phyloP scores from a whole-genome alignment of 1,284 basidiomycete species.

The Fomitopsis schrenkii region DNA sequence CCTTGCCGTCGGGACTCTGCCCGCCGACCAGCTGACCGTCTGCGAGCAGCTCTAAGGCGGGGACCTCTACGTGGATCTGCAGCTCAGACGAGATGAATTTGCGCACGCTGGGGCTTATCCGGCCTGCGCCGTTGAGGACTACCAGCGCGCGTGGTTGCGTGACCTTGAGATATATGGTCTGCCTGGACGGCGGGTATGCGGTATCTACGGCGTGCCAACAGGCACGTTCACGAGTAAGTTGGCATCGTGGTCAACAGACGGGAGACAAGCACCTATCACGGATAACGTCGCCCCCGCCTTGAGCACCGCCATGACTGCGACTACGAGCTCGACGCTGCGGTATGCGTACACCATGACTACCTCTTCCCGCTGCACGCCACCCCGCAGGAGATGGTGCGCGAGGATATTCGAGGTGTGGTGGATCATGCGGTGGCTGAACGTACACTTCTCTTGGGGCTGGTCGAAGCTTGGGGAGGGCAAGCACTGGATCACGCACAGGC shows the following conservation, averaged over 20 bases:
- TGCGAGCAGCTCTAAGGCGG: slow-evolving; percentile 77
- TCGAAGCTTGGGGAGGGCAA: slow-evolving; percentile 42
- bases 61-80: slow-evolving; percentile 88
- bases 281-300: slow-evolving; percentile 98
- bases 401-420: slow-evolving; percentile 86
- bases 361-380: slow-evolving; percentile 89
- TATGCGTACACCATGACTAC: slow-evolving; percentile 99
- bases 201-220: slow-evolving; percentile 59
- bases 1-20: slow-evolving; percentile 30
- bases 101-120: slow-evolving; percentile 78
- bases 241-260: neutral
- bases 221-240: neutral
- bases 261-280: slow-evolving; percentile 75
- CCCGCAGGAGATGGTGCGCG: slow-evolving; percentile 85
- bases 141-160: slow-evolving; percentile 93
- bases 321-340: slow-evolving; percentile 93
- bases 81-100: slow-evolving; percentile 83
- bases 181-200: slow-evolving; percentile 92
- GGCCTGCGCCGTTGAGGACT: slow-evolving; percentile 89
- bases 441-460: slow-evolving; percentile 50
- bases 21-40: slow-evolving; percentile 73
- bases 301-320: slow-evolving; percentile 95
- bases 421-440: slow-evolving; percentile 81
- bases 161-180: slow-evolving; percentile 95
- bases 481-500: slow-evolving; percentile 82